Conservation (phyloP, 2,329 filamentous ascomycete genomes). For the Diaporthe velutina region DNA sequence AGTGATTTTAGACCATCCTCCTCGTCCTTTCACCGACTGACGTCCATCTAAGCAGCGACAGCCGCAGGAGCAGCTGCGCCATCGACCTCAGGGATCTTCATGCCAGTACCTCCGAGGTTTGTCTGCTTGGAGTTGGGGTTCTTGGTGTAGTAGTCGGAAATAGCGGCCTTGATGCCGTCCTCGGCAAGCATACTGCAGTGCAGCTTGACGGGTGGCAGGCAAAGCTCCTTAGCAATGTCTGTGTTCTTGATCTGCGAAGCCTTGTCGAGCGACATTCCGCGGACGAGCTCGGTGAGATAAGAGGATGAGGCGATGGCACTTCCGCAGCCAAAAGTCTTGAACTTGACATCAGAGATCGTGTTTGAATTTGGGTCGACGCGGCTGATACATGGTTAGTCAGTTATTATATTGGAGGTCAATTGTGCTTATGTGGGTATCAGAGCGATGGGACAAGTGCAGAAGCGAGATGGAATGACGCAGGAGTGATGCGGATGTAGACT, state of each 20-base stretch:
- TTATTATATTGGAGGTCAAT: not conserved
- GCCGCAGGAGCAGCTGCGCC: constrained; percentile 48
- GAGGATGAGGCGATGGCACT: constrained; percentile 94
- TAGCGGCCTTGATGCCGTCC: constrained; percentile 92
- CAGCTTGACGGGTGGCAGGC: constrained; percentile 89
- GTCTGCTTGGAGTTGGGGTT: constrained; percentile 83
- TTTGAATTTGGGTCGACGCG: constrained; percentile 89
- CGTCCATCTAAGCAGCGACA: constrained; percentile 30
- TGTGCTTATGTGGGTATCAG: constrained; percentile 68
- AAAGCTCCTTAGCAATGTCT: constrained; percentile 97
- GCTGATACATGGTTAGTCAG: constrained; percentile 37
- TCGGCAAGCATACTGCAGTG: constrained; percentile 95
- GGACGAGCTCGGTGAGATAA: constrained; percentile 94
- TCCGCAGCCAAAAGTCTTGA: constrained; percentile 98
- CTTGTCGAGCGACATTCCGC: constrained; percentile 96
- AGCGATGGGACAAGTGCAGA: constrained; percentile 60
- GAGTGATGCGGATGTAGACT: constrained; percentile 80
- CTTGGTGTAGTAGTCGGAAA: constrained; percentile 92
- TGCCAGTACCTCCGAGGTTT: constrained; percentile 81
- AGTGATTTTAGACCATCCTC: constrained; percentile 18
- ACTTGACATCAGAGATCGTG: constrained; percentile 94
- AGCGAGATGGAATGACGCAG: not conserved
- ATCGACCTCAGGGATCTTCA: constrained; percentile 72
- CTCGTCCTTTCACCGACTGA: not conserved
- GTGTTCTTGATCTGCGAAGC: constrained; percentile 94